phyloP scores from a whole-genome alignment of 2,329 filamentous ascomycete species.

The Verticillium nonalfalfae region DNA sequence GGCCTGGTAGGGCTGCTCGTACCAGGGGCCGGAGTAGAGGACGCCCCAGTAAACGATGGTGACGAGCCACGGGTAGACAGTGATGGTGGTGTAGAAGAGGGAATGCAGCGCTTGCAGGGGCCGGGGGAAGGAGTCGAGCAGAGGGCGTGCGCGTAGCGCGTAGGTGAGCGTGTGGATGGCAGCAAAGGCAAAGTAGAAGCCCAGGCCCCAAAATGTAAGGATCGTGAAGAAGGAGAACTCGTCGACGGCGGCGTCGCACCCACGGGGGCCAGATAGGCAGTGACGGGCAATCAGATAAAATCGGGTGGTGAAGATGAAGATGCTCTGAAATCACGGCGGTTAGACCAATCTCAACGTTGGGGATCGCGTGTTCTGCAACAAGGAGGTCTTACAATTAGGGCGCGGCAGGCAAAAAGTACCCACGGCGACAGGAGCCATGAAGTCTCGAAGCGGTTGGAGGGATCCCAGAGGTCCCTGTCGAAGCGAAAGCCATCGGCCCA shows the following conservation, averaged over 20 bases:
- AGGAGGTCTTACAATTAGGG: slow-evolving; percentile 39
- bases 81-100: slow-evolving; percentile 57
- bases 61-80: slow-evolving; percentile 61
- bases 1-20: slow-evolving; percentile 38
- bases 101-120: slow-evolving; percentile 59
- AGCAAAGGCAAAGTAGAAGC: slow-evolving; percentile 69
- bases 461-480: slow-evolving; percentile 40
- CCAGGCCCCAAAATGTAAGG: slow-evolving; percentile 75
- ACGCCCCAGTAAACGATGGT: slow-evolving; percentile 65
- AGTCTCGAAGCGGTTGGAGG: slow-evolving; percentile 64
- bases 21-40: slow-evolving; percentile 48
- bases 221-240: slow-evolving; percentile 80
- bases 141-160: slow-evolving; percentile 41
- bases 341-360: slow-evolving; percentile 10
- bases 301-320: slow-evolving; percentile 66
- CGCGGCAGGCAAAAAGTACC: slow-evolving; percentile 51
- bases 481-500: slow-evolving; percentile 26
- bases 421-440: slow-evolving; percentile 73
- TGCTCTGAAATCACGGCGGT: slow-evolving; percentile 25
- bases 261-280: slow-evolving; percentile 40
- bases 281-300: slow-evolving; percentile 65
- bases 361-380: not conserved
- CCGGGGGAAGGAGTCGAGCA: slow-evolving; percentile 55
- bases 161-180: slow-evolving; percentile 66
- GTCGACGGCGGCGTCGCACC: slow-evolving; percentile 37